Percentiles rank a stretch among this genome's conserved stretches.
Evolutionary conservation across 2,329 filamentous ascomycete genomes (phyloP).

Genomic region (Pseudocercospora crystallina): DNA sequence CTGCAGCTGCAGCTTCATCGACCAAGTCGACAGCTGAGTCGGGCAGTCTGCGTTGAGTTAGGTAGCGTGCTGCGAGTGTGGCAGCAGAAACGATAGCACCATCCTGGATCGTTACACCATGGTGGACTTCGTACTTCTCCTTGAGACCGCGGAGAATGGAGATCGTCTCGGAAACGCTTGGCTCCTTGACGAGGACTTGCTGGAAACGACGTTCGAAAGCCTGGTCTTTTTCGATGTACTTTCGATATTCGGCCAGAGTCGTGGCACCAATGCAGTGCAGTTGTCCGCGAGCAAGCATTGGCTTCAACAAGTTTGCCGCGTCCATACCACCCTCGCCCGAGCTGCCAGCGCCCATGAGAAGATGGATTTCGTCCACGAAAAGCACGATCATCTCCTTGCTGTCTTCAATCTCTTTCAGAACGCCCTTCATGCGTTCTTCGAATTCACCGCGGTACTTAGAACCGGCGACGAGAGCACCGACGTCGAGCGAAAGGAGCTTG

Average conservation of each 20-base stretch:
- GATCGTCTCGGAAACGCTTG: constrained; percentile 81
- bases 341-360: constrained; percentile 94
- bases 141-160: constrained; percentile 98
- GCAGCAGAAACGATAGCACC: constrained; percentile 88
- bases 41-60: constrained; percentile 84
- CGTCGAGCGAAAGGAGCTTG: constrained; percentile 90
- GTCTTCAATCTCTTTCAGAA: constrained; percentile 92
- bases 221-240: constrained; percentile 98
- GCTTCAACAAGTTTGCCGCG: constrained; percentile 94
- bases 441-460: constrained; percentile 99
- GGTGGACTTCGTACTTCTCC: constrained; percentile 96
- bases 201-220: constrained; percentile 99
- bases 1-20: constrained; percentile 95
- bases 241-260: constrained; percentile 91
- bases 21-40: constrained; percentile 97
- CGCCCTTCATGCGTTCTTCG: constrained; percentile 98
- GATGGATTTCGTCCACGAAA: constrained; percentile 97
- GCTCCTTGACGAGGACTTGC: constrained; percentile 96
- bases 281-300: constrained; percentile 94
- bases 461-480: constrained; percentile 90
- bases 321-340: constrained; percentile 98
- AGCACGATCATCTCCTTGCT: constrained; percentile 96
- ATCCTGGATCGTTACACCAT: constrained; percentile 95
- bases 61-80: constrained; percentile 88
- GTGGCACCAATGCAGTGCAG: constrained; percentile 98